These are phyloP conservation scores for Alternaria solani DNA, from an alignment of 2,329 filamentous ascomycete genomes.

Conservation along the genomic window DNA sequence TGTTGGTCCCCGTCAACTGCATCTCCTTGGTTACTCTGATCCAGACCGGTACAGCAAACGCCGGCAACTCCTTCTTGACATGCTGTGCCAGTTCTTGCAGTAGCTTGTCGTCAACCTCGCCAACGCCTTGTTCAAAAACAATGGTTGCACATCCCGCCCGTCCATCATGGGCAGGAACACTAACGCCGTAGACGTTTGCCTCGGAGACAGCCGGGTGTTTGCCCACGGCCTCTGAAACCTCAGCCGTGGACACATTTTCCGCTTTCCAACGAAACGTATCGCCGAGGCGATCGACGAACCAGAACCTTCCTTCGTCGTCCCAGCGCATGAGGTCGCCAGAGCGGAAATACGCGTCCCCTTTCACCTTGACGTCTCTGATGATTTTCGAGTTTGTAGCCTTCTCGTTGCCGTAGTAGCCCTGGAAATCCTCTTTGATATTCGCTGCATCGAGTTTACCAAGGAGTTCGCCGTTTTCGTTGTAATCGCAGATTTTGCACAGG, in stretches of 20 bases:
- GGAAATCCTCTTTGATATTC: slow-evolving; percentile 60
- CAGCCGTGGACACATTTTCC: slow-evolving; percentile 57
- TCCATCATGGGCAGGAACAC: slow-evolving; percentile 55
- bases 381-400: slow-evolving; percentile 46
- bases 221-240: slow-evolving; percentile 54
- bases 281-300: slow-evolving; percentile 50
- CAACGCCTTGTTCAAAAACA: slow-evolving; percentile 34
- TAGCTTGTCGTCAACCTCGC: slow-evolving; percentile 15
- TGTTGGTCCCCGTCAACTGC: slow-evolving; percentile 58
- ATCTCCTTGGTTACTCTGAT: slow-evolving; percentile 51
- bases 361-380: slow-evolving; percentile 42
- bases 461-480: slow-evolving; percentile 75
- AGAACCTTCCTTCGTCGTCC: slow-evolving; percentile 47
- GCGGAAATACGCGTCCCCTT: slow-evolving; percentile 51
- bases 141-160: slow-evolving; percentile 56
- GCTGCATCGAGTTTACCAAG: slow-evolving; percentile 54
- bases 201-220: slow-evolving; percentile 51
- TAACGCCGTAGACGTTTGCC: slow-evolving; percentile 57
- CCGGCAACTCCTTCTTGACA: slow-evolving; percentile 49
- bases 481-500: slow-evolving; percentile 68
- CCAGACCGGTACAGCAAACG: slow-evolving; percentile 57
- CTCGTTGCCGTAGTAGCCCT: slow-evolving; percentile 68
- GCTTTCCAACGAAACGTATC: slow-evolving; percentile 55
- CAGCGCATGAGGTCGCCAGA: slow-evolving; percentile 47
- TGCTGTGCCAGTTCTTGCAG: slow-evolving; percentile 46